Base-by-base conservation (phyloP, 306 rosid species). In the Adenanthera pavonina region DNA sequence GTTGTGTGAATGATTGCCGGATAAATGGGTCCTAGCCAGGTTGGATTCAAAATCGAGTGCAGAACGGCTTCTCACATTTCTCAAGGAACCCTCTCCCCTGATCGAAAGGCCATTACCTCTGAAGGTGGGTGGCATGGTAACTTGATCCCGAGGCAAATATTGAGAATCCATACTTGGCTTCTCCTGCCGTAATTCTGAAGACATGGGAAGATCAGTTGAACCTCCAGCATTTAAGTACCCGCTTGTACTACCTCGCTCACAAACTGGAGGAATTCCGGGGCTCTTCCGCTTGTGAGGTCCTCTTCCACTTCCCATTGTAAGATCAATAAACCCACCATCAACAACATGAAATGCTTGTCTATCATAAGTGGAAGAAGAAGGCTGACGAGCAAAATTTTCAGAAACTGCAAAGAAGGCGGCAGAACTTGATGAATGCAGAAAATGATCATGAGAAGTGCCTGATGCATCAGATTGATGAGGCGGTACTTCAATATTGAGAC, bases 241-340 rank as follows among this genome's bases (percentile, higher is more conserved):
- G 82, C 97, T 93, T 36, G 94, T 49, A 86, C 93, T 84, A 80
- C 97, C 97, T 86, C 94, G 86, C 87, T 93, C 97, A 72, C 80
- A 78, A 41, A 84, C 91, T 60, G 94, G 78, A 68, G 92, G 90
- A 82, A 87, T 84, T 80, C 92, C 98, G 36, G 98, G 94, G 83
- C 93, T 91, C 89, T 93, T 93, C 1, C 97, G 87, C 87, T 93
- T 93, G 87, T 89, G 94, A 83, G 87, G 89, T 49, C 89, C 96
- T 82, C 89, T 86, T 82, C 92, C 97, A 54, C 74, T 93, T 81
- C 89, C 91, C 89, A 90, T 66, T 64, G 94, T 89, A 78, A 85
- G 93, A 90, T 93, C 98, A 79, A 85, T 77, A 75, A 84, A 89
- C 82, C 97, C 84, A 83, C 87, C 87, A 83, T 93, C 97, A 86